Base-by-base conservation (phyloP, 192 early-diverging fungal genomes). In the Mortierella claussenii region DNA sequence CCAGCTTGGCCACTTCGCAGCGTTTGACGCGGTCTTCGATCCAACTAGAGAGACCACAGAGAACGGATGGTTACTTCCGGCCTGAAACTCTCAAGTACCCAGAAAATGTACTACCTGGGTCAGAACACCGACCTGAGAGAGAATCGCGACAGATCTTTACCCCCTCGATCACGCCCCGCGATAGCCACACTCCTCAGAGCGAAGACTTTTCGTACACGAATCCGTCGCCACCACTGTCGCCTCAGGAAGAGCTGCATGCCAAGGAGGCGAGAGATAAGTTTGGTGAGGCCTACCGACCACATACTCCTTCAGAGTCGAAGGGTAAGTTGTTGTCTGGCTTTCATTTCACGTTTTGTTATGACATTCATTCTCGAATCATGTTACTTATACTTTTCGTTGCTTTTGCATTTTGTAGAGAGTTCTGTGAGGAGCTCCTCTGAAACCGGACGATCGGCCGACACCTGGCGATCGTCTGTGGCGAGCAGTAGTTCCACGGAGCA, bases 141-240 rank as follows among this genome's bases (percentile, higher is more conserved):
- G 49, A 50, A 27, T 9, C 49, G 24, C 3, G 24, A 15, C 24
- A 50, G 26, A 50, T 50, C 6, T 27, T 50, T 11, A 23, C 3
- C 26, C 26, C 49, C 3, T 50, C 26, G 24, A 27, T 17, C 9
- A 27, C 26, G 5, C 28, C 30, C 9, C 31, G 8, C 27, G 50
- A 20, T 15, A 17, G 18, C 18, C 28, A 17, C 50, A 53, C 28
- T 18, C 28, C 30, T 32, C 50, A 27, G 24, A 45, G 44, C 44
- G 44, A 9, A 24, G 33, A 13, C 44, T 31, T 28, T 8, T 15
- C 3, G 10, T 30, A 28, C 8, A 45, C 18, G 34, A 40, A 24
- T 17, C 12, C 44, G 8, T 60, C 57, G 15, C 55, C 55, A 24
- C 42, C 42, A 6, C 45, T 58, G 55, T 58, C 55, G 13, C 15